Conservation (phyloP, 179 eudicot species). For the Monotropa hypopitys region DNA sequence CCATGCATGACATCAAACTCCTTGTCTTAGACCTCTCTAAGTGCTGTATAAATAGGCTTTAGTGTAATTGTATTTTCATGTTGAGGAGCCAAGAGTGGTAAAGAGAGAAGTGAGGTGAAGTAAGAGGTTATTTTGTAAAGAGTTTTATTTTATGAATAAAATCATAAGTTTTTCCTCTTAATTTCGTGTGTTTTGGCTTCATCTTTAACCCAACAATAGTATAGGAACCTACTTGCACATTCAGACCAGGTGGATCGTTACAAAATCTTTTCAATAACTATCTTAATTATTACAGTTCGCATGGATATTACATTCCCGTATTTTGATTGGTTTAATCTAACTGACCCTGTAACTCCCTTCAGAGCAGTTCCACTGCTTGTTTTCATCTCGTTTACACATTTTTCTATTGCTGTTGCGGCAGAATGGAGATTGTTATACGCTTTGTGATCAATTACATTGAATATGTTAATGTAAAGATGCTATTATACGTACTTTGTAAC, state of each 20-base stretch:
- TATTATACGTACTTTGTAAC: background rate
- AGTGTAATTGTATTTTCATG: no score
- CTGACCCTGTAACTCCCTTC: background rate
- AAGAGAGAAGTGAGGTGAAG: no score
- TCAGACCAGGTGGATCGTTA: background rate
- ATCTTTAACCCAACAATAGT: no score
- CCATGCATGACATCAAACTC: no score
- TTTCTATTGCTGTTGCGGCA: background rate
- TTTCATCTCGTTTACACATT: background rate
- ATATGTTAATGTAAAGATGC: background rate
- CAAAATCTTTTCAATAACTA: background rate
- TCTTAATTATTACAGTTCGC: background rate
- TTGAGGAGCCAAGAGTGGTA: no score
- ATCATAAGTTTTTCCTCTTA: no score
- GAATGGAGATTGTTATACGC: background rate
- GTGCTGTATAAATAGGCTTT: no score
- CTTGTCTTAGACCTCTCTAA: no score
- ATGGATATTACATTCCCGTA: background rate
- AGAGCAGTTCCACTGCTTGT: background rate
- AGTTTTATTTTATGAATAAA: no score
- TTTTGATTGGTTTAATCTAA: background rate
- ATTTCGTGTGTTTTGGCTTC: no score
- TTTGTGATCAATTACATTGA: background rate
- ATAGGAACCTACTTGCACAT: background rate
- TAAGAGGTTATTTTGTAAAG: no score